These are phyloP conservation scores for Amauroascus niger DNA, from an alignment of 2,329 filamentous ascomycete genomes.

Conservation along the genomic window DNA sequence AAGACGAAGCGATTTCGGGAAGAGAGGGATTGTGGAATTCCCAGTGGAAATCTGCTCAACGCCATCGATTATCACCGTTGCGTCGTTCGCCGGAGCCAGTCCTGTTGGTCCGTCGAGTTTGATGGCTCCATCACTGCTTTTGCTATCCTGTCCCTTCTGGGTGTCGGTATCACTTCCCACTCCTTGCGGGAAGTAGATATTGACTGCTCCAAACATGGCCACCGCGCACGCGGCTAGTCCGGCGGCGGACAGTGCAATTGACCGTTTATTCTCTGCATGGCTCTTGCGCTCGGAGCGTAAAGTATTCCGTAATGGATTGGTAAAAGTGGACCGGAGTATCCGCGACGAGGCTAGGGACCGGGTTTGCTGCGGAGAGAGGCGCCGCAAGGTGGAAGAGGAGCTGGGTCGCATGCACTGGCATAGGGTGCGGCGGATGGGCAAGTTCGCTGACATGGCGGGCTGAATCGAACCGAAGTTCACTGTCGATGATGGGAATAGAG, in stretches of 20 bases:
- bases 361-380: slow-evolving; percentile 4
- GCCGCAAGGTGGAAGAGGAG: neutral
- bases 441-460: slow-evolving; percentile 9
- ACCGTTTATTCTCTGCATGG: slow-evolving; percentile 25
- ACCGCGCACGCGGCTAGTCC: slow-evolving; percentile 34
- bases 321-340: slow-evolving; percentile 21
- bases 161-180: slow-evolving; percentile 8
- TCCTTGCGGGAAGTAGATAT: slow-evolving; percentile 26
- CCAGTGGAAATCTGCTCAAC: slow-evolving; percentile 71
- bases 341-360: slow-evolving; percentile 24
- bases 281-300: slow-evolving; percentile 18
- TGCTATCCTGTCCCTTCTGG: neutral
- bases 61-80: slow-evolving; percentile 45
- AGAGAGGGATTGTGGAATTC: slow-evolving; percentile 66
- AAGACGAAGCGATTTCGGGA: slow-evolving; percentile 63
- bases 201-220: slow-evolving; percentile 36
- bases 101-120: slow-evolving; percentile 36
- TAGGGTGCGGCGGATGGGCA: slow-evolving; percentile 14
- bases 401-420: slow-evolving; percentile 13
- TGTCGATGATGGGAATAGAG: neutral
- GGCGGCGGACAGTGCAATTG: slow-evolving; percentile 27
- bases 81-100: slow-evolving; percentile 25
- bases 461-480: too few relatives aligned
- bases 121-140: slow-evolving; percentile 19
- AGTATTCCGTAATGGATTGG: slow-evolving; percentile 26